Evolutionary conservation across 2,329 filamentous ascomycete genomes (phyloP).

Genomic region (Trichophyton benhamiae): DNA sequence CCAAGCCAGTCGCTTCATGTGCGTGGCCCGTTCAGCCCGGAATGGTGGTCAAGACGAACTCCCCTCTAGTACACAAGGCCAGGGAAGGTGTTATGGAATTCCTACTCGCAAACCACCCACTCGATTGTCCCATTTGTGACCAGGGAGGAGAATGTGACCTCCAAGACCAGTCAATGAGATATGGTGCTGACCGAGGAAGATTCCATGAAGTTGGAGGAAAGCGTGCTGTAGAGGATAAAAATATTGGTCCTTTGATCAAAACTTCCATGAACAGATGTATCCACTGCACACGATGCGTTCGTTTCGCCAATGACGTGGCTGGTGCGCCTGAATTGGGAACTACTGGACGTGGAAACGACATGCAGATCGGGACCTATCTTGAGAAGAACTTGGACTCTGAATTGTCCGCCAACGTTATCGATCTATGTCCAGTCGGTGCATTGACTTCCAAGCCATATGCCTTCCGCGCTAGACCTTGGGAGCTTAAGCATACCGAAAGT

Average conservation of each 20-base stretch:
- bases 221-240: conserved; percentile 97
- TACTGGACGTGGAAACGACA: conserved; percentile 85
- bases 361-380: conserved; percentile 96
- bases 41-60: conserved; percentile 99
- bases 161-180: conserved; percentile 98
- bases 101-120: conserved; percentile 84
- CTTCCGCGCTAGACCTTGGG: conserved; percentile 93
- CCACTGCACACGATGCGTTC: conserved; percentile 94
- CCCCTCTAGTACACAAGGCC: conserved; percentile 89
- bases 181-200: conserved; percentile 85
- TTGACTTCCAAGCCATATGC: conserved; percentile 96
- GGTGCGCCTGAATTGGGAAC: conserved; percentile 92
- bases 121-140: conserved; percentile 96
- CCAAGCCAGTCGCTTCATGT: conserved; percentile 95
- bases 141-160: conserved; percentile 98
- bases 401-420: conserved; percentile 92
- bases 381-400: conserved; percentile 90
- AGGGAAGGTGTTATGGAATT: conserved; percentile 99
- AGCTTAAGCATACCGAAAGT: conserved; percentile 89
- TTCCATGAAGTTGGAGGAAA: conserved; percentile 96
- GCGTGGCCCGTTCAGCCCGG: conserved; percentile 97
- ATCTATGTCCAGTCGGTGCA: conserved; percentile 93
- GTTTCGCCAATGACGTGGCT: conserved; percentile 94
- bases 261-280: conserved; percentile 99
- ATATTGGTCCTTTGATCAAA: conserved; percentile 95